A percentile compares a stretch with the other conserved stretches of the same genome.
Conservation (phyloP, 2,329 filamentous ascomycete species). For the Bipolaris zeicola region DNA sequence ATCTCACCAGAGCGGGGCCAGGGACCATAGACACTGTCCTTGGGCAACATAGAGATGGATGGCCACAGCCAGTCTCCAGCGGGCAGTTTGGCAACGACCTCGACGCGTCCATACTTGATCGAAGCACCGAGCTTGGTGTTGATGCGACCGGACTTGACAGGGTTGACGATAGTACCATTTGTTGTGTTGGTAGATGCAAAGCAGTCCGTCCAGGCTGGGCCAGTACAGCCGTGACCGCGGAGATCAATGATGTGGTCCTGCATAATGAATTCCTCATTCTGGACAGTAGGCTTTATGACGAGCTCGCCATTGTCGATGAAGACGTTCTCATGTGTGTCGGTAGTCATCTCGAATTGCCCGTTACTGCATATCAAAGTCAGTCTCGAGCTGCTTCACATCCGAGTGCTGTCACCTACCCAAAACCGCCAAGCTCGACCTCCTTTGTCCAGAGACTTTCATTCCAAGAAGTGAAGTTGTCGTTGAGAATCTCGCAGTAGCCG, state of each 20-base stretch:
- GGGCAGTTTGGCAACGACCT: slow-evolving; percentile 78
- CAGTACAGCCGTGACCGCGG: slow-evolving; percentile 70
- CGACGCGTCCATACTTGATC: slow-evolving; percentile 81
- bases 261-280: slow-evolving; percentile 69
- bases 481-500: slow-evolving; percentile 71
- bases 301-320: slow-evolving; percentile 72
- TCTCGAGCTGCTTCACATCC: not conserved
- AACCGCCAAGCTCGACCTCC: slow-evolving; percentile 76
- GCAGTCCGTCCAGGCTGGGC: slow-evolving; percentile 64
- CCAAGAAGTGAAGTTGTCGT: slow-evolving; percentile 67
- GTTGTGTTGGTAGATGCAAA: slow-evolving; percentile 76
- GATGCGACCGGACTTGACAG: slow-evolving; percentile 77
- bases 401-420: slow-evolving; percentile 63
- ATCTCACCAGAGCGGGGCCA: slow-evolving; percentile 86
- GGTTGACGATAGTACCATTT: slow-evolving; percentile 77
- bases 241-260: slow-evolving; percentile 72
- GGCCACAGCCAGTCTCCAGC: slow-evolving; percentile 88
- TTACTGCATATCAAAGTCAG: slow-evolving; percentile 63
- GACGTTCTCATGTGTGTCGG: slow-evolving; percentile 72
- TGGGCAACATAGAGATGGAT: slow-evolving; percentile 89
- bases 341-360: slow-evolving; percentile 81
- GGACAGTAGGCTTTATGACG: slow-evolving; percentile 77
- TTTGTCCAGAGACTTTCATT: slow-evolving; percentile 71
- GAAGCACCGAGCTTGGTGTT: slow-evolving; percentile 71
- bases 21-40: slow-evolving; percentile 70